These are phyloP conservation scores for Xylariaceae sp. DNA, from an alignment of 2,329 filamentous ascomycete genomes.

Conservation along the genomic window DNA sequence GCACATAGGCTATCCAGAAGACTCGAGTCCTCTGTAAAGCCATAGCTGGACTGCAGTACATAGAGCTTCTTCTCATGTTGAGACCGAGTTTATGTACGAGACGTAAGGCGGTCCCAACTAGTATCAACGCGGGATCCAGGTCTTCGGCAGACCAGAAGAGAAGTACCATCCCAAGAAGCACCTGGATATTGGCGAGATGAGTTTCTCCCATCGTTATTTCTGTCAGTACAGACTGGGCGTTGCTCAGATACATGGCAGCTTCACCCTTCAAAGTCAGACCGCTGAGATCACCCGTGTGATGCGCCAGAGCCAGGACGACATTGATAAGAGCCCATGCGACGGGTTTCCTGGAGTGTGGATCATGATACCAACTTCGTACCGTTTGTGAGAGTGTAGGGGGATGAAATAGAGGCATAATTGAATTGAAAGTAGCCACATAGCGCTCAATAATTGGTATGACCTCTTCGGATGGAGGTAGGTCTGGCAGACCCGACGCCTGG, in stretches of 20 bases:
- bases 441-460: slow-evolving; percentile 29
- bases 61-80: slow-evolving; percentile 4
- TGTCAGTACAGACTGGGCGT: slow-evolving; percentile 28
- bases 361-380: slow-evolving; percentile 30
- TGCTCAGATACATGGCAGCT: slow-evolving; percentile 25
- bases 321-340: slow-evolving; percentile 34
- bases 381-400: slow-evolving; percentile 27
- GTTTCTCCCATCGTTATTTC: slow-evolving; percentile 17
- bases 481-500: neutral
- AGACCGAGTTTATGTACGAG: slow-evolving; percentile 19
- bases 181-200: slow-evolving; percentile 19
- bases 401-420: slow-evolving; percentile 31
- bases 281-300: slow-evolving; percentile 19
- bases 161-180: slow-evolving; percentile 19
- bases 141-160: slow-evolving; percentile 18
- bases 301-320: slow-evolving; percentile 31
- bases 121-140: slow-evolving; percentile 13
- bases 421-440: slow-evolving; percentile 31
- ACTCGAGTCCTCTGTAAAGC: slow-evolving; percentile 16
- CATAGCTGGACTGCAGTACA: slow-evolving; percentile 5
- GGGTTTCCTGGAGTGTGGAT: slow-evolving; percentile 16
- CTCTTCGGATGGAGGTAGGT: slow-evolving; percentile 21
- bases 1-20: slow-evolving; percentile 26
- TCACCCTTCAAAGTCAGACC: slow-evolving; percentile 9
- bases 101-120: slow-evolving; percentile 19